Evolutionary conservation across 2,329 filamentous ascomycete species (phyloP).

Genomic region (Trichophyton verrucosum): DNA sequence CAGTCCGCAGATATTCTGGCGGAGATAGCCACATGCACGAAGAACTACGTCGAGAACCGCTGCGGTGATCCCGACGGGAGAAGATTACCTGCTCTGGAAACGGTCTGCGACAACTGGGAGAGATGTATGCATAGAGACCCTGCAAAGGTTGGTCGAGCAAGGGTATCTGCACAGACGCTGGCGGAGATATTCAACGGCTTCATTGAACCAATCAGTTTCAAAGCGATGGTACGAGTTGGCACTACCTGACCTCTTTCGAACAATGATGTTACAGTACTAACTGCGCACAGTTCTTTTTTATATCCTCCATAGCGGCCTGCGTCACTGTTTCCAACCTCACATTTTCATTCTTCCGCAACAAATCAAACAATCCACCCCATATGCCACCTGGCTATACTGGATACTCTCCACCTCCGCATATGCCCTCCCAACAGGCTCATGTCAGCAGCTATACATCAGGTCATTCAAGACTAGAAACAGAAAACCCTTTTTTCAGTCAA

Average conservation of each 20-base stretch:
- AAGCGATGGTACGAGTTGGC: constrained; percentile 49
- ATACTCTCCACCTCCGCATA: constrained; percentile 14
- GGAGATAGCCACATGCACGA: constrained; percentile 60
- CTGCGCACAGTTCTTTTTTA: constrained; percentile 26
- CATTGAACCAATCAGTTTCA: constrained; percentile 78
- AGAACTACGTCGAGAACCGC: constrained; percentile 61
- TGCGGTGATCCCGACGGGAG: constrained; percentile 49
- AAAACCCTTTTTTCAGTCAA: constrained; percentile 12
- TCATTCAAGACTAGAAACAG: constrained; percentile 15
- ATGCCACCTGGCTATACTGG: constrained; percentile 20
- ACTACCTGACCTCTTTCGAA: not conserved
- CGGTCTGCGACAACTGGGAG: constrained; percentile 67
- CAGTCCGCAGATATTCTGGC: constrained; percentile 57
- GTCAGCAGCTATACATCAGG: constrained; percentile 19
- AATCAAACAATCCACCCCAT: constrained; percentile 25
- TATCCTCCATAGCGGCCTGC: constrained; percentile 33
- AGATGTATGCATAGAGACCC: constrained; percentile 80
- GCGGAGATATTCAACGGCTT: constrained; percentile 91
- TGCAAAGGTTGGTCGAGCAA: constrained; percentile 61
- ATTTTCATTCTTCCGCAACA: constrained; percentile 43
- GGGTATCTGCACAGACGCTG: constrained; percentile 73
- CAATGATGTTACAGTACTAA: constrained; percentile 9
- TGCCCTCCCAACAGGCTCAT: constrained; percentile 17
- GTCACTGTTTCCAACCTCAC: constrained; percentile 49
- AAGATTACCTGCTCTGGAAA: constrained; percentile 59